A percentile compares a stretch with the other conserved stretches of the same genome.
Conservation (phyloP, 176 grass and related monocot genomes). For the Aegilops sharonensis region DNA sequence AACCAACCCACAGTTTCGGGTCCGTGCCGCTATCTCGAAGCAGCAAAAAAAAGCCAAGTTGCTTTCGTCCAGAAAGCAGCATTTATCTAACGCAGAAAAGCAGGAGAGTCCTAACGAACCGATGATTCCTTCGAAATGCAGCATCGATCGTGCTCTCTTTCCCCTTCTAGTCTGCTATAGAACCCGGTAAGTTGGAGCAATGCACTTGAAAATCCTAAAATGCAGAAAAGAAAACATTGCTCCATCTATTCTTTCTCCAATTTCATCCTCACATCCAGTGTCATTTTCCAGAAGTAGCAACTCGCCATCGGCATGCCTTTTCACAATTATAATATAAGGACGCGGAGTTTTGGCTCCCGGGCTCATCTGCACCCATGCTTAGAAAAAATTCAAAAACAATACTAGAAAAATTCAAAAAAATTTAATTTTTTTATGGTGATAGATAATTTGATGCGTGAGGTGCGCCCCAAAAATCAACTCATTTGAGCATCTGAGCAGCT, state of each 20-base stretch:
- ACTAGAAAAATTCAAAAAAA: too few relatives aligned
- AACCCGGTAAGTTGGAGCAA: neutral
- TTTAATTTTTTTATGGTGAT: too few relatives aligned
- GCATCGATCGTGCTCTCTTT: neutral
- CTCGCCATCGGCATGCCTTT: too few relatives aligned
- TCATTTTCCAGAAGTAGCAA: neutral
- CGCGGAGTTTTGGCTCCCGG: too few relatives aligned
- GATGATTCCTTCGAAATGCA: conserved; percentile 28
- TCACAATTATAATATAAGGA: too few relatives aligned
- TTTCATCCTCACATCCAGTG: neutral
- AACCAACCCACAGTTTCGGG: conserved; percentile 1
- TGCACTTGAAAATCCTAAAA: neutral
- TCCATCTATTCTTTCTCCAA: neutral
- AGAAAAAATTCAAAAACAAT: too few relatives aligned
- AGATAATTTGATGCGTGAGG: too few relatives aligned
- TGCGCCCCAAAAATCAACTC: too few relatives aligned
- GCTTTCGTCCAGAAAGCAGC: conserved; percentile 29
- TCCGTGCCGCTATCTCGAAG: neutral
- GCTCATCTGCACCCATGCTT: too few relatives aligned
- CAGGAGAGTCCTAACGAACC: neutral
- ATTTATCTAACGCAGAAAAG: conserved; percentile 20
- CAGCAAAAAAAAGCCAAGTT: neutral
- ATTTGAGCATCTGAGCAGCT: too few relatives aligned
- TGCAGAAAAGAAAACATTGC: neutral
- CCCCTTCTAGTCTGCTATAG: neutral